Evolutionary conservation across 106 monocot genomes (phyloP).

Genomic region (Hemerocallis citrina): DNA sequence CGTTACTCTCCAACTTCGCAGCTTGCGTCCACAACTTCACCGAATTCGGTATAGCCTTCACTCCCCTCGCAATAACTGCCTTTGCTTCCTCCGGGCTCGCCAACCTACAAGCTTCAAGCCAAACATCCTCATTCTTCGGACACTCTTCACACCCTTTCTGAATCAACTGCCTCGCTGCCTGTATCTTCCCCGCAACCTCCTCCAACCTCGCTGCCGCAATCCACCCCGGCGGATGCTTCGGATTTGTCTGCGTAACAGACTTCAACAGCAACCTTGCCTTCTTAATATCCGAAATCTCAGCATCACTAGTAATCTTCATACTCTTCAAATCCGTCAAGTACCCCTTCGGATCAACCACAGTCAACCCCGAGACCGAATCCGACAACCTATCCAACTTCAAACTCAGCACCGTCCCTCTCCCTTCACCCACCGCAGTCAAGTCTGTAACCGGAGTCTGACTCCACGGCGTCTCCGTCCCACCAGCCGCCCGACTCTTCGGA

Average conservation of each 20-base stretch:
- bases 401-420: slow-evolving; percentile 77
- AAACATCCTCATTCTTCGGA: slow-evolving; percentile 95
- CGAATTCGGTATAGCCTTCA: slow-evolving; percentile 77
- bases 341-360: slow-evolving; percentile 87
- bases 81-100: slow-evolving; percentile 90
- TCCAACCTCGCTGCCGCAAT: slow-evolving; percentile 95
- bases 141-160: slow-evolving; percentile 97
- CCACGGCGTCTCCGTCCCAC: slow-evolving; percentile 93
- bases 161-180: slow-evolving; percentile 84
- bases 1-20: slow-evolving; percentile 58
- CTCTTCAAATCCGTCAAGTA: slow-evolving; percentile 90
- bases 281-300: slow-evolving; percentile 97
- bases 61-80: slow-evolving; percentile 85
- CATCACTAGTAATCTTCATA: slow-evolving; percentile 91
- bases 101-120: slow-evolving; percentile 87
- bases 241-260: slow-evolving; percentile 95
- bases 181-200: slow-evolving; percentile 94
- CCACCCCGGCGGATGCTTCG: slow-evolving; percentile 96
- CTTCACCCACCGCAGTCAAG: slow-evolving; percentile 84
- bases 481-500: slow-evolving; percentile 79
- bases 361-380: slow-evolving; percentile 80
- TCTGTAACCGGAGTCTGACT: slow-evolving; percentile 86
- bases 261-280: slow-evolving; percentile 90
- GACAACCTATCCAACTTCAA: slow-evolving; percentile 83
- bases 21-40: slow-evolving; percentile 98